Conservation (phyloP, 2,329 filamentous ascomycete genomes). For the Orbilia blumenaviensis region DNA sequence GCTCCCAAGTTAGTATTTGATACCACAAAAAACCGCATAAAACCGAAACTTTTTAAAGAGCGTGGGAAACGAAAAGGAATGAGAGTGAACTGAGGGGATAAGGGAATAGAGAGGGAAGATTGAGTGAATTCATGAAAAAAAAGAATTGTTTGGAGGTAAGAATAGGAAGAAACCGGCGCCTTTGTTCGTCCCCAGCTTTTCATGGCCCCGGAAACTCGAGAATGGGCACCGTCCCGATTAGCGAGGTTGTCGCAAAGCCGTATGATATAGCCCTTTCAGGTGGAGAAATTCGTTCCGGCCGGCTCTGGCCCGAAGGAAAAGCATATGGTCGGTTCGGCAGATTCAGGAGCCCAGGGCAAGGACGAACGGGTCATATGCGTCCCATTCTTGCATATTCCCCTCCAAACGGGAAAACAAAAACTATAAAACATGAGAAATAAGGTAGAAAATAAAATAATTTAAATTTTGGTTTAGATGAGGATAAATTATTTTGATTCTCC, state of each 20-base stretch:
- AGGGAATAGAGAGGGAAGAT: constrained; percentile 11
- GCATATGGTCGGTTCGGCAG: constrained; percentile 49
- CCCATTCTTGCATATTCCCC: constrained; percentile 62
- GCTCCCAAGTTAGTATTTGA: constrained; percentile 60
- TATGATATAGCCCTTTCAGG: constrained; percentile 29
- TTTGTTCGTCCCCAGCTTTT: constrained; percentile 17
- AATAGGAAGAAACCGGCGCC: constrained; percentile 23
- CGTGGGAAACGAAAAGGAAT: constrained; percentile 56
- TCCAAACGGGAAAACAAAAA: constrained; percentile 53
- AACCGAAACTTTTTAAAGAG: constrained; percentile 57
- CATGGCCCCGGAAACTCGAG: constrained; percentile 32
- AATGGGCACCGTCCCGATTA: constrained; percentile 45
- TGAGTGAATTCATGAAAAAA: neutral
- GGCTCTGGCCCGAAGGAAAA: constrained; percentile 52
- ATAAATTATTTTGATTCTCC: constrained; percentile 30
- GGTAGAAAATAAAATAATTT: constrained; percentile 55
- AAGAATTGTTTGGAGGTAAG: constrained; percentile 12
- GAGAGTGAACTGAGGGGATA: constrained; percentile 58
- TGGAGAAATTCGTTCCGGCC: constrained; percentile 53
- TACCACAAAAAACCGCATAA: constrained; percentile 33
- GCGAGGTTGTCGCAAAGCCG: constrained; percentile 52
- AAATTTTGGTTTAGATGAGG: neutral
- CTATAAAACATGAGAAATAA: constrained; percentile 56
- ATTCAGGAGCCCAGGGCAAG: constrained; percentile 38
- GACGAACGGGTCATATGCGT: constrained; percentile 64